Base-by-base conservation (phyloP, 2,329 filamentous ascomycete genomes). In the Blastomyces gilchristii region DNA sequence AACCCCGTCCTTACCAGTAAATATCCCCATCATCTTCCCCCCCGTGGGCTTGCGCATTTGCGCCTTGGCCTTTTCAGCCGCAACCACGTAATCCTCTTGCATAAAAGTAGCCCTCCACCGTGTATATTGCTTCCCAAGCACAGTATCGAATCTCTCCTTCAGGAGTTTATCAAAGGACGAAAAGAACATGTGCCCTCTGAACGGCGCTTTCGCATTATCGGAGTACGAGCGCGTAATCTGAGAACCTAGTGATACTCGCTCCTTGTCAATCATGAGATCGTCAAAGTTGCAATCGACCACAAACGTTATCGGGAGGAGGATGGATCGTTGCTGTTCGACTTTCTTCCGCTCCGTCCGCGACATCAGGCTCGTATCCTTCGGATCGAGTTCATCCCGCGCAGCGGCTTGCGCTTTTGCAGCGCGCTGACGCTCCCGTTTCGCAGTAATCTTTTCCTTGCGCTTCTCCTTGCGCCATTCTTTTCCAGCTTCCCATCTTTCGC, bases 251-350 rank as follows among this genome's bases (percentile, higher is more conserved):
- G 91, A 96, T 62, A 92, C 86, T 39, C 89, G 80, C 76, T 99
- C 94, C 68, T 89, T 88, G 47, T 93, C 89, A 60, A 82, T 82
- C 94, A 99, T 99, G 71, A 92, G 83, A 52, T 89, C 81, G 74
- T 99, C 92, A 73, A 95, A 99, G 68, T 89, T 86, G 76, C 93
- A 97, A 78, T 99, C 94, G 66, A 99, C 79, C 64, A 99, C 81
- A 67, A 99, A 79, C 0, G 90, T 85, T 28, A 97, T 78, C 1
- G 92, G 91, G 0, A 95, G 82, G 63, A 85, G 83, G 58, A 80
- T 78, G 3, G 81, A 76, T 25, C 69, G 74, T 62, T 63, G 69
- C 45, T 70, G 67, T 67, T 6, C 64, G 65, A 49, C 68, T 63
- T 56, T 68, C 64, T 63, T 70, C 56, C 37, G 39, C 37, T 58